Base-by-base conservation (phyloP, 2,329 filamentous ascomycete species). In the Aspergillus candidus region DNA sequence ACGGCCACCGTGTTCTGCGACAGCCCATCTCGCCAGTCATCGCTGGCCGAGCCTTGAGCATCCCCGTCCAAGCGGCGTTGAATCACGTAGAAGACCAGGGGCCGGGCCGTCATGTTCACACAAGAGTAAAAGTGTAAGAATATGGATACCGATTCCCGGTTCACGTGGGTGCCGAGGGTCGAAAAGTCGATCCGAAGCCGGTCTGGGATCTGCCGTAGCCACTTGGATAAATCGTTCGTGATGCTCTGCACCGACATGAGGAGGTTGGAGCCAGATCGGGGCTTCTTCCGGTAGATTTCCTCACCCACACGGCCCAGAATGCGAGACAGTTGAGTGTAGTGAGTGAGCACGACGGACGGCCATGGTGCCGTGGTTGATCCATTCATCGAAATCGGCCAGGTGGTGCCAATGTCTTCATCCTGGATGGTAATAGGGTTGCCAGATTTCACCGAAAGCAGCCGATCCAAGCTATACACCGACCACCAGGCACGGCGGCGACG, bases 61-160 rank as follows among this genome's bases (percentile, higher is more conserved):
- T 62, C 60, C 14, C 61, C 56, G 38, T 68, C 62, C 1, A 78
- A 61, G 4, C 74, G 68, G 35, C 68, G 67, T 54, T 76, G 72
- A 6, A 77, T 73, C 3, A 79, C 70, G 48, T 77, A 71, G 47
- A 78, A 77, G 0, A 79, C 64, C 17, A 79, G 59, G 1, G 76
- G 76, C 4, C 76, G 63, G 0, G 71, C 73, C 0, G 75, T 76
- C 75, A 79, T 78, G 51, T 78, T 77, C 53, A 79, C 71, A 53
- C 76, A 79, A 35, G 77, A 75, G 47, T 77, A 77, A 50, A 78
- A 78, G 50, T 79, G 76, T 15, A 77, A 58, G 41, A 75, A 72
- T 3, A 72, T 74, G 1, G 73, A 76, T 4, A 78, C 72, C 8
- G 67, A 70, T 56, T 77, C 74, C 11, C 75, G 72, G 33, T 68